phyloP scores from a whole-genome alignment of 495 filamentous ascomycete species.

The Paragyromitra xinjiangensis region DNA sequence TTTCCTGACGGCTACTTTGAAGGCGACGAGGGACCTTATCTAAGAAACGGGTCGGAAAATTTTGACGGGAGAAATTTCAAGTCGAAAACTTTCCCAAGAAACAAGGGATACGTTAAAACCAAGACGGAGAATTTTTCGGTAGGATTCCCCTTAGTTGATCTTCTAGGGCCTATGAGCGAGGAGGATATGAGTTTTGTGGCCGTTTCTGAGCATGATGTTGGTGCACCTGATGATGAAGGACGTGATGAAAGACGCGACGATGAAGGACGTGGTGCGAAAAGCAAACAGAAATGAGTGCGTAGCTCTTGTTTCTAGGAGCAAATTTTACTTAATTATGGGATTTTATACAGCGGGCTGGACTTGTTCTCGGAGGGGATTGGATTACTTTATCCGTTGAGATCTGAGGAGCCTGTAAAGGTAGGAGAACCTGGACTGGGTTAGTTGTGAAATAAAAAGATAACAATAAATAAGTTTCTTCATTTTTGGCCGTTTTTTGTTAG shows the following conservation, averaged over 20 bases:
- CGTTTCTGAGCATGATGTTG: constrained; percentile 10
- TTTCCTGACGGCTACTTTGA: constrained; percentile 16
- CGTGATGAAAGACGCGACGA: neutral
- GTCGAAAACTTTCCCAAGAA: constrained; percentile 48
- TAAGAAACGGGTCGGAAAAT: neutral
- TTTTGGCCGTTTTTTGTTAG: neutral
- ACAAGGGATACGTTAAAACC: constrained; percentile 12
- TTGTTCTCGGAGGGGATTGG: neutral
- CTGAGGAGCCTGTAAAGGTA: neutral
- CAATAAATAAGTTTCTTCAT: neutral
- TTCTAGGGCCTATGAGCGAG: constrained; percentile 38
- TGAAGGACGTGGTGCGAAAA: neutral
- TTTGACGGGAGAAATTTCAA: constrained; percentile 30
- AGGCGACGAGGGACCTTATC: constrained; percentile 7
- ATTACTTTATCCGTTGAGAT: constrained; percentile 1
- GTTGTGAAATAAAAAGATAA: neutral
- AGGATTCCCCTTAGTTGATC: constrained; percentile 26
- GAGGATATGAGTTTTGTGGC: constrained; percentile 15
- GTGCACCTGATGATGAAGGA: neutral
- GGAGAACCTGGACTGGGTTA: neutral
- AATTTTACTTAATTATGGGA: neutral
- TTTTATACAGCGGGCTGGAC: neutral
- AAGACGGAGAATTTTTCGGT: neutral
- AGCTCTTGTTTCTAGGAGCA: neutral
- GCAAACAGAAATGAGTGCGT: neutral